Base-by-base conservation (phyloP, 2,329 filamentous ascomycete species). In the Akanthomyces uredinophilus region DNA sequence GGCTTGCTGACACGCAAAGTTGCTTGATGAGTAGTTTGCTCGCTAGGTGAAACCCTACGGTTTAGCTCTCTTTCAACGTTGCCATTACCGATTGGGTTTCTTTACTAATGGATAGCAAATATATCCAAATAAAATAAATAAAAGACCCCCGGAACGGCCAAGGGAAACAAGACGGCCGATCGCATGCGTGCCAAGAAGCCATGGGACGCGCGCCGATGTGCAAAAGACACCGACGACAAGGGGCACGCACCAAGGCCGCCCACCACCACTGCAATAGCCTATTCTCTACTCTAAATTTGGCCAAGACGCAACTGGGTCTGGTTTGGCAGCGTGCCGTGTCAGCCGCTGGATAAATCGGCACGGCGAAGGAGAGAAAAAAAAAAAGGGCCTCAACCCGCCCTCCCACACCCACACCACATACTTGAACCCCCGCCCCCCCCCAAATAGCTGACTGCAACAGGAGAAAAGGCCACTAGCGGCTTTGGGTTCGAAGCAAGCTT, bases 321-420 rank as follows among this genome's bases (percentile, higher is more conserved):
- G 8, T 37, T 37, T 10, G 13, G 32, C 27, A 29, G 29, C 41
- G 20, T 61, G 59, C 60, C 60, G 60, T 62, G 29, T 63, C 62
- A 63, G 62, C 62, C 62, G 62, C 62, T 63, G 62, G 62, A 60
- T 63, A 63, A 63, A 49, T 63, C 62, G 62, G 62, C 62, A 63
- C 61, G 11, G 49, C 32, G 6, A 11, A n/a, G n/a, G n/a, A n/a
- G n/a, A n/a, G n/a, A n/a, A n/a, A n/a, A n/a, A n/a, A n/a, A n/a
- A n/a, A 35, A 24, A 22, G 44, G 46, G 53, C 44, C 35, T 29
- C 37, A 37, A 13, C 35, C 35, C 11, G 3, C 35, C 35, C 35
- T 5, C 37, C 37, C 37, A 10, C 13, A 10, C 13, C 32, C 32
- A 13, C 37, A 14, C 14, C 37, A 37, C 14, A 5, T 14, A 35